Evolutionary conservation across 331 rosid species (phyloP).

Genomic region (Prunus yedoensis): DNA sequence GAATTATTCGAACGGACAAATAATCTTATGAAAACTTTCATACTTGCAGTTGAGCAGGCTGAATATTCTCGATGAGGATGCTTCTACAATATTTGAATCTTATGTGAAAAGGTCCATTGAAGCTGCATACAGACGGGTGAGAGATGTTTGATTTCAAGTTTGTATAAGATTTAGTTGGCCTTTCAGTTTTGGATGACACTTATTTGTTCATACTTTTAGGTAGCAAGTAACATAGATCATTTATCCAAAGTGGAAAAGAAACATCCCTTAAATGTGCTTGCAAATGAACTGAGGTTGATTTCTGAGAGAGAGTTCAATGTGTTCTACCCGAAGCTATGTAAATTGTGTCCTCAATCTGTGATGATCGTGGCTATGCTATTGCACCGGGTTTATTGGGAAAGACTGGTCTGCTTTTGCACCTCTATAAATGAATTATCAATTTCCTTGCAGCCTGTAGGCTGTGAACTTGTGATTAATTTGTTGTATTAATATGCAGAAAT

Average conservation of each 20-base stretch:
- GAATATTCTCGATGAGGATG: constrained; percentile 23
- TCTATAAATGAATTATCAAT: constrained; percentile 4
- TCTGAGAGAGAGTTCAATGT: constrained; percentile 49
- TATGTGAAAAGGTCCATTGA: constrained; percentile 47
- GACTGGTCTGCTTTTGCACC: constrained; percentile 42
- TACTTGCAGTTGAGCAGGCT: constrained; percentile 36
- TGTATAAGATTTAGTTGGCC: not conserved
- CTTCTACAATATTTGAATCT: constrained; percentile 35
- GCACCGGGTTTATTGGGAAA: constrained; percentile 48
- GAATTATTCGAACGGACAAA: not conserved
- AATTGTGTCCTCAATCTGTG: constrained; percentile 49
- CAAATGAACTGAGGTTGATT: constrained; percentile 48
- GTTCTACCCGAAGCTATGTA: constrained; percentile 40
- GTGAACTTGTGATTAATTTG: constrained; percentile 10
- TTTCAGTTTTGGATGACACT: constrained; percentile 2
- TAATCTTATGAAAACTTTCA: constrained; percentile 5
- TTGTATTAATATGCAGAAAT: constrained; percentile 34
- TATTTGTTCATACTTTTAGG: constrained; percentile 30
- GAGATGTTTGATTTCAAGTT: constrained; percentile 11
- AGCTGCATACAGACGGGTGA: constrained; percentile 44
- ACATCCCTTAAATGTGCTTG: constrained; percentile 55
- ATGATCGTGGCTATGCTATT: constrained; percentile 33
- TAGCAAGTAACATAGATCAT: constrained; percentile 34
- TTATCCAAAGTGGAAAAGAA: constrained; percentile 37
- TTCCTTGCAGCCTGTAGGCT: constrained; percentile 2